phyloP scores from a whole-genome alignment of 148 eudicot genomes.

The Limonium bicolor region DNA sequence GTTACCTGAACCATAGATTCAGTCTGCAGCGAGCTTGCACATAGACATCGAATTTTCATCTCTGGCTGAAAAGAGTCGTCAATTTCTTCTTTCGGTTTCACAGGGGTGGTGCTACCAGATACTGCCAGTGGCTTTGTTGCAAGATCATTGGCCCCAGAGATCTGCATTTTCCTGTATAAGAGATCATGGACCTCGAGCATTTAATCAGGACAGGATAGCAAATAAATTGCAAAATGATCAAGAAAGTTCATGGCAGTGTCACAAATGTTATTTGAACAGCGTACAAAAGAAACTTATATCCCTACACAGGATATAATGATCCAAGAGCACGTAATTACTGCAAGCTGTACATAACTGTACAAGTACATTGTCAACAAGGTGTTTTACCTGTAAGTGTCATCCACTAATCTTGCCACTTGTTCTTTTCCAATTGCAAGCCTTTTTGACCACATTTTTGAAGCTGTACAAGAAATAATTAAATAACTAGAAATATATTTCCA shows the following conservation, averaged over 20 bases:
- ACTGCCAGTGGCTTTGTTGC: conserved; percentile 49
- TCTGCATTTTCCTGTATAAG: conserved; percentile 72
- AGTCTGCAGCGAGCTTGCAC: conserved; percentile 42
- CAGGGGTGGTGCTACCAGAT: conserved; percentile 42
- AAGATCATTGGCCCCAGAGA: conserved; percentile 74
- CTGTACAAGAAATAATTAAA: conserved; percentile 26
- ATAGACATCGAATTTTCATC: conserved; percentile 62
- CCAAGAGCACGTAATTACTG: too few species aligned
- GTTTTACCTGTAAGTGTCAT: conserved; percentile 76
- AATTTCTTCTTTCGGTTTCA: conserved; percentile 63
- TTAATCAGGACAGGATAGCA: neutral
- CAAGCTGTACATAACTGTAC: too few species aligned
- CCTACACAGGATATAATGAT: neutral
- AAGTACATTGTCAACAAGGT: too few species aligned
- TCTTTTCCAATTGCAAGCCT: conserved; percentile 58
- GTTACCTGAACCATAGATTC: conserved; percentile 53
- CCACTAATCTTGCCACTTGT: conserved; percentile 70
- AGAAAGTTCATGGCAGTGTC: neutral
- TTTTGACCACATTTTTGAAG: conserved; percentile 73
- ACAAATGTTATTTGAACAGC: too few species aligned
- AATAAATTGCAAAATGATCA: too few species aligned
- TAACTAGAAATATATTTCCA: neutral
- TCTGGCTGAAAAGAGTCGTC: conserved; percentile 54
- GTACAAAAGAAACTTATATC: too few species aligned
- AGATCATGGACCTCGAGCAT: neutral